These are phyloP conservation scores for Striga asiatica DNA, from an alignment of 257 asterid species.

Conservation along the genomic window DNA sequence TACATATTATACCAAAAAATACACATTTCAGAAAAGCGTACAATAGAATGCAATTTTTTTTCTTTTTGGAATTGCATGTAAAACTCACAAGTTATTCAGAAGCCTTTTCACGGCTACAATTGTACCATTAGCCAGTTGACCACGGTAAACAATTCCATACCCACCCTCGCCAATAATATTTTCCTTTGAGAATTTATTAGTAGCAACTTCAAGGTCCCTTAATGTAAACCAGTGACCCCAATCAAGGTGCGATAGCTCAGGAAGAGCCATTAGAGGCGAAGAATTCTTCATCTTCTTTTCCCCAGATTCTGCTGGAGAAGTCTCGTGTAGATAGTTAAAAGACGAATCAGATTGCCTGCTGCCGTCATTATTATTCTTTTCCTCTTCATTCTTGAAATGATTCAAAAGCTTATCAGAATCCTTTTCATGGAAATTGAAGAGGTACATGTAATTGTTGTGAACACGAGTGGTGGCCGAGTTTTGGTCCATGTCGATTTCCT, in stretches of 20 bases:
- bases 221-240: constrained; percentile 97
- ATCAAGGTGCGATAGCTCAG: constrained; percentile 78
- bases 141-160: constrained; percentile 73
- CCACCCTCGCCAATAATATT: constrained; percentile 89
- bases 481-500: constrained; percentile 49
- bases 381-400: constrained; percentile 30
- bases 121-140: constrained; percentile 53
- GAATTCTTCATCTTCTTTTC: constrained; percentile 19
- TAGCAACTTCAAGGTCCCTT: constrained; percentile 67
- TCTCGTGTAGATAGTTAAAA: constrained; percentile 23
- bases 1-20: constrained; percentile 9
- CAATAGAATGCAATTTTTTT: no score
- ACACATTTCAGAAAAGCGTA: background rate
- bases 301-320: constrained; percentile 11
- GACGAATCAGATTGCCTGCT: constrained; percentile 26
- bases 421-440: constrained; percentile 25
- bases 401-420: constrained; percentile 36
- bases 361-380: background rate
- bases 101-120: constrained; percentile 74
- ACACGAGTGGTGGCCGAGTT: constrained; percentile 25
- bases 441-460: constrained; percentile 10
- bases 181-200: constrained; percentile 50
- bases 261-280: constrained; percentile 58
- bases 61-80: background rate
- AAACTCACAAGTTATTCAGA: constrained; percentile 72